phyloP scores from a whole-genome alignment of 1,284 basidiomycete genomes.

The Pascua guehoae region DNA sequence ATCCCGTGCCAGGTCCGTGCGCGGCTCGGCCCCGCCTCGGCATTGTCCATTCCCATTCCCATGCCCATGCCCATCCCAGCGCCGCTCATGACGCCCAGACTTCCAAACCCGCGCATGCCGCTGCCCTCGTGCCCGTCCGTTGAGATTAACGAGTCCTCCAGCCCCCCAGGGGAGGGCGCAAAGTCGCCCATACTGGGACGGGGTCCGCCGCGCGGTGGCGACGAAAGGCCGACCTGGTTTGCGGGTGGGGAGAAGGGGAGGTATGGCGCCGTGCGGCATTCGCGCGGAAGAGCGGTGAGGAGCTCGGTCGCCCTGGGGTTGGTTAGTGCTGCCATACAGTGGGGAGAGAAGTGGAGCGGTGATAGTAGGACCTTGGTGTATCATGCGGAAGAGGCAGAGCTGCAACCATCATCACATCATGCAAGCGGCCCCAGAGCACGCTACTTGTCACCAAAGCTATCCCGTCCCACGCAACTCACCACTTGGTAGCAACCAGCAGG shows the following conservation, averaged over 20 bases:
- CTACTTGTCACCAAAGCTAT: too few species aligned
- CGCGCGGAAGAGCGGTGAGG: constrained; percentile 40
- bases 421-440: too few species aligned
- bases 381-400: too few species aligned
- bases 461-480: constrained; percentile 29
- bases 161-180: constrained; percentile 27
- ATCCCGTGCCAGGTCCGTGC: constrained; percentile 31
- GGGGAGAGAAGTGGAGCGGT: too few species aligned
- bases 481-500: constrained; percentile 46
- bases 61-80: too few species aligned
- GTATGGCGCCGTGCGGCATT: constrained; percentile 35
- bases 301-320: constrained; percentile 46
- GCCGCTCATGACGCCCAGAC: too few species aligned
- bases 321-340: neutral
- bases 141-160: constrained; percentile 5
- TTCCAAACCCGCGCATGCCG: neutral
- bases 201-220: constrained; percentile 16
- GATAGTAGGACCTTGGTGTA: too few species aligned
- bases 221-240: constrained; percentile 21
- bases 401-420: too few species aligned
- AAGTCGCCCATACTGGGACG: constrained; percentile 31
- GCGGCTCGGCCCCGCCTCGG: constrained; percentile 31
- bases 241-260: constrained; percentile 42
- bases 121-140: neutral
- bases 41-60: neutral